Percentiles rank a stretch among this genome's conserved stretches.
These are phyloP conservation scores for Rhizophora mangle DNA, from an alignment of 345 rosid species.

Conservation along the genomic window DNA sequence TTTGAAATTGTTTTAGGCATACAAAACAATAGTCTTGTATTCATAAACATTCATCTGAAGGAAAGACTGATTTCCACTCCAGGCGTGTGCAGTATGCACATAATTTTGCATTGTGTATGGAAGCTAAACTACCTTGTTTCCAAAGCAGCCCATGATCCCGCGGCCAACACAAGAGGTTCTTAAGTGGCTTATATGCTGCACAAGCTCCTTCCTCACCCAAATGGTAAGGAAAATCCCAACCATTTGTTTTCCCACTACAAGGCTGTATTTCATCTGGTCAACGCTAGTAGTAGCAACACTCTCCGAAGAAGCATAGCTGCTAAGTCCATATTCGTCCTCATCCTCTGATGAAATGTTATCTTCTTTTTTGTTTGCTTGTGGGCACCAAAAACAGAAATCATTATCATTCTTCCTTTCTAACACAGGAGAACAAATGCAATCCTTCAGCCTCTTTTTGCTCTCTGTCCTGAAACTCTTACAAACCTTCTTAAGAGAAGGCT, in stretches of 20 bases:
- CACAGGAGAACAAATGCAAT: conserved; percentile 62
- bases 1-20: neutral
- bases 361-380: conserved; percentile 45
- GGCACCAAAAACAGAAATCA: conserved; percentile 73
- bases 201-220: conserved; percentile 84
- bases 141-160: conserved; percentile 88
- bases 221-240: conserved; percentile 90
- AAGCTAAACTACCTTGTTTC: conserved; percentile 69
- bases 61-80: neutral
- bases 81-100: neutral
- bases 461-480: conserved; percentile 82
- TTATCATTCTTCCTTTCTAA: conserved; percentile 55
- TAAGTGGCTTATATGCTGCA: conserved; percentile 70
- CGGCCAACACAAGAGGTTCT: conserved; percentile 68
- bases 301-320: conserved; percentile 32
- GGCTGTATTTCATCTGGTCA: conserved; percentile 60
- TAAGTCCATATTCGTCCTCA: conserved; percentile 57
- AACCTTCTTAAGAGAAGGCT: conserved; percentile 69
- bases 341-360: conserved; percentile 61
- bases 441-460: conserved; percentile 64
- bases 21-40: neutral
- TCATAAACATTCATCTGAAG: neutral
- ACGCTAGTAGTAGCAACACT: conserved; percentile 18
- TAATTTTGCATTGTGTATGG: neutral
- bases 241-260: conserved; percentile 89